Base-by-base conservation (phyloP, 2,329 filamentous ascomycete species). In the Kalmusia sp. region DNA sequence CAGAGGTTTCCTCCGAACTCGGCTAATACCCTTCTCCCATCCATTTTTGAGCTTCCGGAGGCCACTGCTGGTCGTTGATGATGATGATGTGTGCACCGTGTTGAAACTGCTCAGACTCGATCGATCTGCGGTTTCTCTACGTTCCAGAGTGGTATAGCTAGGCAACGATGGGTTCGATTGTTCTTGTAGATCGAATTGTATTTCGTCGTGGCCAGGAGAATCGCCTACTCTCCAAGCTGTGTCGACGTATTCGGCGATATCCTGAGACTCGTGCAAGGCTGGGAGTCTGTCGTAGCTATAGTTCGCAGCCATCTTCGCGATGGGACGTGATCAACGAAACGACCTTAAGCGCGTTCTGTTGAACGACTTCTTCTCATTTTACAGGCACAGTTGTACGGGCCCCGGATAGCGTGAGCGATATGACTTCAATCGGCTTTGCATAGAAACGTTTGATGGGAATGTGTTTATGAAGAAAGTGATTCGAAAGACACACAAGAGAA, bases 1-100 rank as follows among this genome's bases (percentile, higher is more conserved):
- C 4, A 66, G 24, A 2, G 61, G 58, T 21, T 68, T 68, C 14
- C 62, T 49, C 19, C 61, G 52, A 6, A 66, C 52, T 33, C 59
- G 55, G 11, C 54, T 51, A 12, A 51, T 7, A 6, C 25, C 25
- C 6, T 38, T 46, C 35, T 33, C 35, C 50, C 57, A 59, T 2
- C 63, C 51, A 40, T 52, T 53, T 45, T 67, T 68, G 3, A 61
- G 22, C 24, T 63, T 65, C 6, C 55, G 57, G 6, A 63, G 51
- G 30, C 54, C 59, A 31, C 38, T 60, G 14, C 51, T 40, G 3
- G 53, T 54, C 14, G 61, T 59, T 7, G 58, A 58, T n/a, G 61
- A 60, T 7, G 58, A 58, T 6, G 52, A 37, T 5, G 65, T 57
- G 5, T 47, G 34, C 28, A 49, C 54, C 4, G 58, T 60, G 6